A percentile compares a stretch with the other conserved stretches of the same genome.
Conservation (phyloP, 2,329 filamentous ascomycete genomes). For the Talaromyces piceae region DNA sequence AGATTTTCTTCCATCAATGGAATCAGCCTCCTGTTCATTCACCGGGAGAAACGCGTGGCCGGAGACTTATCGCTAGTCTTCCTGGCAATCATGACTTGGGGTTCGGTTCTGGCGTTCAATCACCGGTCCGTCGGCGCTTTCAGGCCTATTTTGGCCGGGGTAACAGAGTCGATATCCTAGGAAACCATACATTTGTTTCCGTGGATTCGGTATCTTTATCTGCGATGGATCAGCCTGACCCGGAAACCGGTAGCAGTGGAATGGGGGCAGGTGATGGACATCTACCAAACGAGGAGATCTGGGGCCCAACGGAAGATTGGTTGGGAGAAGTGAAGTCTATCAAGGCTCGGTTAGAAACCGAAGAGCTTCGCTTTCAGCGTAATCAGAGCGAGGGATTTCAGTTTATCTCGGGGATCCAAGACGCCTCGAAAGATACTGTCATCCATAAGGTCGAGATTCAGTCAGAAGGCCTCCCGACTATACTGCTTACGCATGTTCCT, state of each 20-base stretch:
- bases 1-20: conserved; percentile 72
- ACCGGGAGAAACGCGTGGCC: conserved; percentile 54
- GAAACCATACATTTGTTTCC: conserved; percentile 92
- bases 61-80: conserved; percentile 74
- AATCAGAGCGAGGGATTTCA: conserved; percentile 51
- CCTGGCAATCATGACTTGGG: conserved; percentile 95
- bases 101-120: conserved; percentile 77
- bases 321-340: conserved; percentile 57
- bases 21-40: conserved; percentile 50
- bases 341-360: conserved; percentile 61
- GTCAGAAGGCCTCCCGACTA: conserved; percentile 65
- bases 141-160: conserved; percentile 80
- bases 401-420: conserved; percentile 55
- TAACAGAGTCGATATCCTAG: conserved; percentile 86
- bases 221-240: conserved; percentile 55
- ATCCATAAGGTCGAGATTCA: conserved; percentile 17
- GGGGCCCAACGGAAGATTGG: conserved; percentile 69
- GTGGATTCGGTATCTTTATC: conserved; percentile 84
- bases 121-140: conserved; percentile 74
- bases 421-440: conserved; percentile 41
- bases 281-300: conserved; percentile 56
- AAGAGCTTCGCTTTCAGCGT: conserved; percentile 59
- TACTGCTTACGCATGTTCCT: conserved; percentile 86
- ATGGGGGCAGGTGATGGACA: conserved; percentile 42
- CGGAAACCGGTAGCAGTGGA: conserved; percentile 38